Conservation (phyloP, 768 basidiomycete species). For the Lentinula aciculospora region DNA sequence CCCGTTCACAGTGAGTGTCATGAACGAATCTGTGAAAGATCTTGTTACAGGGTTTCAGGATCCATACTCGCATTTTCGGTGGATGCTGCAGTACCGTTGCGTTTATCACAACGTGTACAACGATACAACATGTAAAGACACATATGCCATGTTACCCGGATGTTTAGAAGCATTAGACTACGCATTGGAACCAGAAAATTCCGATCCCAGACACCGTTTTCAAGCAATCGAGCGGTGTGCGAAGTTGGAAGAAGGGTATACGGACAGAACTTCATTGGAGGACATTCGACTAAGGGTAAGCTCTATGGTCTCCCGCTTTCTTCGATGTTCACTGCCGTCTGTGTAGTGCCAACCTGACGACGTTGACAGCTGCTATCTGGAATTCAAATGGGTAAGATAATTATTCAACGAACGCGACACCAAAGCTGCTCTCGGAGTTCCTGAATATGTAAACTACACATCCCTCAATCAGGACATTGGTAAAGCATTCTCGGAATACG, state of each 20-base stretch:
- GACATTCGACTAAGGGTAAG: background rate
- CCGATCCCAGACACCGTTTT: background rate
- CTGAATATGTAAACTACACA: slow-evolving; percentile 14
- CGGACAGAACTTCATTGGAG: background rate
- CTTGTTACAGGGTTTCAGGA: slow-evolving; percentile 29
- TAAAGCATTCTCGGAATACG: slow-evolving; percentile 11
- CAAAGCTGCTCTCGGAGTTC: slow-evolving; percentile 14
- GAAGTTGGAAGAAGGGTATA: background rate
- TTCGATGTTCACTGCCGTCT: background rate
- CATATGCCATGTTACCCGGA: slow-evolving; percentile 16
- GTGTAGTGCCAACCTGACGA: slow-evolving; percentile 7
- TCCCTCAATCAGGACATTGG: slow-evolving; percentile 8
- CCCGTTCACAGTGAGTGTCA: background rate
- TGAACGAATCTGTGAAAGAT: background rate
- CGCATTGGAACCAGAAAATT: slow-evolving; percentile 11
- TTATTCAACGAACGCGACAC: slow-evolving; percentile 13
- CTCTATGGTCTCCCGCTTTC: background rate
- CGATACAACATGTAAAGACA: slow-evolving; percentile 19
- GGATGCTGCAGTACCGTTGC: slow-evolving; percentile 25
- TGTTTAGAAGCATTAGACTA: slow-evolving; percentile 20
- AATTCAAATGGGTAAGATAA: slow-evolving; percentile 15
- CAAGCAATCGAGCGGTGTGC: background rate
- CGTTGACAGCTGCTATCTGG: slow-evolving; percentile 13
- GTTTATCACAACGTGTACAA: slow-evolving; percentile 22
- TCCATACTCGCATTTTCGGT: slow-evolving; percentile 19